Conservation (phyloP, 1,284 basidiomycete species). For the Boletus albobrunnescens region DNA sequence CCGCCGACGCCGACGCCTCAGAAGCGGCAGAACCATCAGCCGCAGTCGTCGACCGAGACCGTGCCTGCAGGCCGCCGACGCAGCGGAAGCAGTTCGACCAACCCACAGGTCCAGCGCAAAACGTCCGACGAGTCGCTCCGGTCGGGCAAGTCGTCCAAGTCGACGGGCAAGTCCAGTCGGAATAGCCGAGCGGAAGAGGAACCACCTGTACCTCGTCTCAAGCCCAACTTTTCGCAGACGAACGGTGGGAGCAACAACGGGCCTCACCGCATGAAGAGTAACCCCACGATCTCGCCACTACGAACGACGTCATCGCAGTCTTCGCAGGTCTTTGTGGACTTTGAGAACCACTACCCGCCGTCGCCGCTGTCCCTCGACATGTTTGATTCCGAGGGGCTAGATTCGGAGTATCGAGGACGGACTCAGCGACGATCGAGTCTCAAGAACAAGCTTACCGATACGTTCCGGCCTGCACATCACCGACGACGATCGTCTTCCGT, state of each 20-base stretch:
- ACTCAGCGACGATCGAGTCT: conserved; percentile 44
- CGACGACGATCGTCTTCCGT: conserved; percentile 36
- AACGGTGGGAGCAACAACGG: conserved; percentile 6
- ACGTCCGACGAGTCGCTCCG: conserved; percentile 42
- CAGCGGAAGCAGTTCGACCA: conserved; percentile 28
- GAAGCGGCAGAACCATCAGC: conserved; percentile 23
- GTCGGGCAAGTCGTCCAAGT: conserved; percentile 39
- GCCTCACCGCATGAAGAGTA: conserved; percentile 43
- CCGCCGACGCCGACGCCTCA: conserved; percentile 14
- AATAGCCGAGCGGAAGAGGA: conserved; percentile 31
- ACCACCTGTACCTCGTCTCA: conserved; percentile 31
- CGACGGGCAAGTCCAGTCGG: conserved; percentile 30
- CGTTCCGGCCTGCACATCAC: conserved; percentile 35
- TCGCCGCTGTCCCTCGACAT: conserved; percentile 21
- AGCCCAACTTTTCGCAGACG: conserved; percentile 26
- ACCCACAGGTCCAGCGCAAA: conserved; percentile 20
- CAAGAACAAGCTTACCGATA: conserved; percentile 45
- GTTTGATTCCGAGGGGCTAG: conserved; percentile 33
- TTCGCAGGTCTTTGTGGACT: conserved; percentile 36
- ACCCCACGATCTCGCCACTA: conserved; percentile 36
- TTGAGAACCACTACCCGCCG: conserved; percentile 22
- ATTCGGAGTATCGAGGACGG: conserved; percentile 39
- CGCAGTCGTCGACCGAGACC: conserved; percentile 20
- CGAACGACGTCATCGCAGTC: conserved; percentile 32
- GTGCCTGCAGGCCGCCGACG: conserved; percentile 23